Base-by-base conservation (phyloP, 78 protist genomes). In the Andalucia godoyi region DNA sequence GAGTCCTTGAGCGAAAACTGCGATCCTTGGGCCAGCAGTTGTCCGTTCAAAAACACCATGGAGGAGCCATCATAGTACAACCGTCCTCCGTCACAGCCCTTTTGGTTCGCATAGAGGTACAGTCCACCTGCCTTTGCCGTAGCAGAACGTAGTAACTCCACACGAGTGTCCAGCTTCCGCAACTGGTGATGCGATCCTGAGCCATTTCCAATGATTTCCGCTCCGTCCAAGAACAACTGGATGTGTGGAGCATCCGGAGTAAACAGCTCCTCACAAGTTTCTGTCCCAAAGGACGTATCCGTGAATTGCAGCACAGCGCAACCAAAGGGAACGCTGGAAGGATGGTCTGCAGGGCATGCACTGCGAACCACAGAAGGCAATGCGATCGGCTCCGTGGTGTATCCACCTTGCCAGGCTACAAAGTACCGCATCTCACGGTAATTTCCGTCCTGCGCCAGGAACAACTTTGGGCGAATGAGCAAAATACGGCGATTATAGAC, bases 1-100 rank as follows among this genome's bases (percentile, higher is more conserved):
- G n/a, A 21, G 12, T 66, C 79, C 12, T 7, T 13, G 54, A 76
- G 42, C 8, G 76, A 66, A 42, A 86, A 86, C 73, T 77, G 87
- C 46, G 51, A 29, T 9, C 83, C 90, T 40, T 81, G 88, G 2
- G 86, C 81, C 7, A 88, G 58, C 17, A 77, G n/a, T 0, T 40
- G 29, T 13, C 89, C 94, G 65, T 88, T 88, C 39, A 63, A 17
- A 50, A 33, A 51, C 18, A 85, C 65, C 75, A 85, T 57, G 5
- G 83, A 74, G 37, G 88, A 71, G 0, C 94, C 94, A 51, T 88
- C 94, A 49, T 40, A 88, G 76, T 88, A 88, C 1, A 76, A 52
- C 27, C 94, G 70, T 29, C 80, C 81, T 32, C 94, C 94, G 53
- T 88, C 94, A 57, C 90, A 84, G 2, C 87, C 93, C 41, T 6